Conservation (phyloP, 257 asterid species). For the Ilex aquifolium region DNA sequence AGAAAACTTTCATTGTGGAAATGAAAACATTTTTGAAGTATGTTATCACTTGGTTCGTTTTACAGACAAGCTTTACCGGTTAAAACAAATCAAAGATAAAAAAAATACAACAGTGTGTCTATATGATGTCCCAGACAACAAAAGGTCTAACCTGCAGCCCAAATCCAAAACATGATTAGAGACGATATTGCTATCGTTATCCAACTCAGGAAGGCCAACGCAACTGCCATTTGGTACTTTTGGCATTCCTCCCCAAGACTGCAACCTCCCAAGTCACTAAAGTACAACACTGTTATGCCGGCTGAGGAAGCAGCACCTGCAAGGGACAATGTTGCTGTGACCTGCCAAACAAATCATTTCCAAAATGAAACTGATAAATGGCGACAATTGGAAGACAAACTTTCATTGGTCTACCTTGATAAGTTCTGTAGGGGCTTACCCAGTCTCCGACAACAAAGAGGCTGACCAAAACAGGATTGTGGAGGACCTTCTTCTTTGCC, state of each 20-base stretch:
- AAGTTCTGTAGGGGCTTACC: conserved; percentile 27
- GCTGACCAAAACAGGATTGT: conserved; percentile 32
- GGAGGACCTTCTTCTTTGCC: conserved; percentile 37
- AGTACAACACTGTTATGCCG: conserved; percentile 42
- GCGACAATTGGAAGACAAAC: too few relatives aligned
- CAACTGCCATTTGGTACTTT: conserved; percentile 41
- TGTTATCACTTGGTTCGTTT: too few relatives aligned
- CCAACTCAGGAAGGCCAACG: conserved; percentile 50
- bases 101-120: too few relatives aligned
- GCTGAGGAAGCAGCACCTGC: conserved; percentile 55
- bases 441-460: conserved; percentile 52
- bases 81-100: too few relatives aligned
- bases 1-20: too few relatives aligned
- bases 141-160: conserved; percentile 38
- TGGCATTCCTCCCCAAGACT: conserved; percentile 41
- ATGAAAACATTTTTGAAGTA: too few relatives aligned
- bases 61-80: too few relatives aligned
- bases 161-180: conserved; percentile 45
- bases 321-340: conserved; percentile 43
- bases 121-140: neutral
- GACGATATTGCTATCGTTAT: conserved; percentile 33
- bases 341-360: conserved; percentile 24
- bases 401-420: too few relatives aligned
- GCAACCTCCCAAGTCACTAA: conserved; percentile 39
- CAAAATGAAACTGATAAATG: neutral